These are phyloP conservation scores for Populus alba DNA, from an alignment of 345 rosid genomes.

Conservation along the genomic window DNA sequence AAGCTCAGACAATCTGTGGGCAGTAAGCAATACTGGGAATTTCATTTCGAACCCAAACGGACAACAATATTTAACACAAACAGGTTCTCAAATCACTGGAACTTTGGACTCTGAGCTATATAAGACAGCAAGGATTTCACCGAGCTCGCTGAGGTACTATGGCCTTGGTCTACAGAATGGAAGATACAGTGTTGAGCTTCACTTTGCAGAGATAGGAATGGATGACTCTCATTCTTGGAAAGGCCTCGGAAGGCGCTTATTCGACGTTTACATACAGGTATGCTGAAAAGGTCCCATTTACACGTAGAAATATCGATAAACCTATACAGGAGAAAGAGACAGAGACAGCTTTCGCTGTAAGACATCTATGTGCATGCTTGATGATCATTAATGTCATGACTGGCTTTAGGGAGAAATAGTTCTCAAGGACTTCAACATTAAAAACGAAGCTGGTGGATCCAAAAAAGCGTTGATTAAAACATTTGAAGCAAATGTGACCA, in stretches of 20 bases:
- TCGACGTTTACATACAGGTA: constrained; percentile 56
- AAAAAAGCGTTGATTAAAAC: constrained; percentile 39
- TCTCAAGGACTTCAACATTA: constrained; percentile 44
- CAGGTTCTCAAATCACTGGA: constrained; percentile 45
- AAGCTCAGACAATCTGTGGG: constrained; percentile 41
- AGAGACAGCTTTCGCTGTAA: background rate
- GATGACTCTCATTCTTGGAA: constrained; percentile 48
- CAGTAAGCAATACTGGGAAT: constrained; percentile 45
- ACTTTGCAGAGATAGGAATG: constrained; percentile 54
- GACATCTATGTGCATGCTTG: background rate
- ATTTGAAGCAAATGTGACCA: constrained; percentile 46
- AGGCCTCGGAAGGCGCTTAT: constrained; percentile 52
- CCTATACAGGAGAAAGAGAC: background rate
- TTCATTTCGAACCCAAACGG: constrained; percentile 47
- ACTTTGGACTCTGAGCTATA: constrained; percentile 54
- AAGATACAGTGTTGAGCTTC: constrained; percentile 43
- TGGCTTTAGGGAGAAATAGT: constrained; percentile 43
- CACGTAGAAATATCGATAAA: background rate
- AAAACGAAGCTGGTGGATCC: constrained; percentile 52
- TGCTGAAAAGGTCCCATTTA: background rate
- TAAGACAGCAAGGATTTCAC: constrained; percentile 47
- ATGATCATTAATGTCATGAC: background rate
- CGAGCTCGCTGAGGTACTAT: constrained; percentile 51
- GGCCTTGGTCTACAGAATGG: constrained; percentile 53
- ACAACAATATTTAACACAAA: constrained; percentile 27